phyloP scores from a whole-genome alignment of 129 eudicot genomes.

The Mikania micrantha region DNA sequence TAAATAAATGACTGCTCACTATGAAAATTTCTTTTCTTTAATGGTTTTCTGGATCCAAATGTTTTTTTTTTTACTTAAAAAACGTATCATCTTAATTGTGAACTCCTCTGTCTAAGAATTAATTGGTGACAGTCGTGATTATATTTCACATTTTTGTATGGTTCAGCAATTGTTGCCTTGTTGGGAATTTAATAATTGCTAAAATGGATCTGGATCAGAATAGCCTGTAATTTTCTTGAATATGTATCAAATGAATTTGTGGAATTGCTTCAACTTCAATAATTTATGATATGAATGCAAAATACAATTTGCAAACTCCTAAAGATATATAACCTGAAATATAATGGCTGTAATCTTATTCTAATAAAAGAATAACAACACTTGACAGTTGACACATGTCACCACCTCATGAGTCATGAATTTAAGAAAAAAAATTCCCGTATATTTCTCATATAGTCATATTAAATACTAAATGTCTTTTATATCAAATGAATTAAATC shows the following conservation, averaged over 20 bases:
- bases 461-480: too few relatives aligned
- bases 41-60: neutral
- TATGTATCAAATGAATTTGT: neutral
- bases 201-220: neutral
- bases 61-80: neutral
- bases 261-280: neutral
- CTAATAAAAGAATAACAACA: too few relatives aligned
- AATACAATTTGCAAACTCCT: neutral
- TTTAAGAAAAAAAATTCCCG: too few relatives aligned
- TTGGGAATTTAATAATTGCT: neutral
- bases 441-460: too few relatives aligned
- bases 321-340: neutral
- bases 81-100: neutral
- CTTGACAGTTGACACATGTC: too few relatives aligned
- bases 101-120: constrained; percentile 5
- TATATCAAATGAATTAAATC: too few relatives aligned
- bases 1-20: constrained; percentile 1
- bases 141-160: neutral
- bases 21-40: neutral
- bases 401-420: too few relatives aligned
- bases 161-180: neutral
- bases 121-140: neutral
- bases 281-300: neutral
- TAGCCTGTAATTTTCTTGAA: neutral
- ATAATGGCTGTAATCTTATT: neutral